Evolutionary conservation across 192 early-diverging fungal genomes (phyloP), one percentile per base, ranked within the genome.

Genomic region (Coemansia sp.): DNA sequence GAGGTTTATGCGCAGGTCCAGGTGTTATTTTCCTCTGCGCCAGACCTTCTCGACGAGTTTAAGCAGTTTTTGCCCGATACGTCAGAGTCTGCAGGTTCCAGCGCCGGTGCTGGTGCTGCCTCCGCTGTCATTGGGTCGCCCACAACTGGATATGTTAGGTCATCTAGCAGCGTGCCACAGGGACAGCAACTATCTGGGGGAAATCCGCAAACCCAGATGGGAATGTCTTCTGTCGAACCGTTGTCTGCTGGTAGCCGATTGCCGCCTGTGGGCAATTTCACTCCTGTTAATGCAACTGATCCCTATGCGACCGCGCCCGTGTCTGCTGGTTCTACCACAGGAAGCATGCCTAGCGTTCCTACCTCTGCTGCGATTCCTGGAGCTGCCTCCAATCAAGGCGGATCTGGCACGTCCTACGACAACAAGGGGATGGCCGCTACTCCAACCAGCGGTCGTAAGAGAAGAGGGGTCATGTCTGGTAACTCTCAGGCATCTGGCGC

Each of bases 1-100:
- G 97, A 99, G 65, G 97, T 99, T 0, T 98, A 98, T 73, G 85
- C 90, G 2, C 95, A 98, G 77, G 97, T 99, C 3, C 91, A 96
- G 55, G 65, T 86, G 5, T 71, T 99, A 40, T 98, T 99, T 73
- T 86, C 89, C 34, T 85, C 77, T 17, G 92, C 92, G 0, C 92
- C 91, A 0, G 96, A 98, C 73, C 81, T 99, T 31, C 69, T 99
- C 50, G 93, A 95, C 36, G 97, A 99, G 78, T 99, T 99, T 73
- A 97, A 96, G 78, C 95, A 96, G 69, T 98, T 99, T 73, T 75
- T 99, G 56, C 97, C 97, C 2, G 96, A 99, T 67, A 92, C 87
- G 11, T 84, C 79, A 59, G 88, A 90, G 56, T 78, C 87, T 11
- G 79, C 80, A 29, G 48, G 38, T 30, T 14, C 38, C 4, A 22